phyloP scores from a whole-genome alignment of 305 asterid genomes.

The Fraxinus nigra region DNA sequence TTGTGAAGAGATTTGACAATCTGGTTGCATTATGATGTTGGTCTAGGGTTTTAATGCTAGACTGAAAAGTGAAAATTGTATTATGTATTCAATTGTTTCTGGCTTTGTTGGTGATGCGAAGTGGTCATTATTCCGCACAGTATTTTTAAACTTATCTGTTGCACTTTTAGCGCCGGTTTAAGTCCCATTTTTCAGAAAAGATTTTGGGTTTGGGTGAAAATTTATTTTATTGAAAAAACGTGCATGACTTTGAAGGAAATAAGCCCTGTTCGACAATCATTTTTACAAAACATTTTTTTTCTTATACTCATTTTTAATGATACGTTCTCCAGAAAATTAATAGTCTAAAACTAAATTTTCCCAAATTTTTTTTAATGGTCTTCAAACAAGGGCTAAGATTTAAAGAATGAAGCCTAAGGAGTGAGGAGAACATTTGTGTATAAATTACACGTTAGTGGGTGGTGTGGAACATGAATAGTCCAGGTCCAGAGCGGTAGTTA shows the following conservation, averaged over 20 bases:
- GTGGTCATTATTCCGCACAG: neutral
- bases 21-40: neutral
- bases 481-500: neutral
- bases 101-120: neutral
- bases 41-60: neutral
- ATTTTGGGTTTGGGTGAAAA: neutral
- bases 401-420: neutral
- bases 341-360: too few relatives aligned
- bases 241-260: neutral
- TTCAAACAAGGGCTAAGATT: too few relatives aligned
- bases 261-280: too few relatives aligned
- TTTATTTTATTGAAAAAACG: neutral
- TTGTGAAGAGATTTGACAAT: neutral
- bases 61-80: neutral
- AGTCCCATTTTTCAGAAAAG: neutral
- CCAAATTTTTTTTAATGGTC: too few relatives aligned
- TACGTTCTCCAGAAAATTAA: too few relatives aligned
- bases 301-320: too few relatives aligned
- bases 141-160: neutral
- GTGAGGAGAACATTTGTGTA: neutral
- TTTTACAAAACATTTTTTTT: too few relatives aligned
- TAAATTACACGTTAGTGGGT: neutral
- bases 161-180: neutral
- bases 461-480: neutral
- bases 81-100: neutral